Base-by-base conservation (phyloP, 768 basidiomycete genomes). In the Agrocybe pediades region DNA sequence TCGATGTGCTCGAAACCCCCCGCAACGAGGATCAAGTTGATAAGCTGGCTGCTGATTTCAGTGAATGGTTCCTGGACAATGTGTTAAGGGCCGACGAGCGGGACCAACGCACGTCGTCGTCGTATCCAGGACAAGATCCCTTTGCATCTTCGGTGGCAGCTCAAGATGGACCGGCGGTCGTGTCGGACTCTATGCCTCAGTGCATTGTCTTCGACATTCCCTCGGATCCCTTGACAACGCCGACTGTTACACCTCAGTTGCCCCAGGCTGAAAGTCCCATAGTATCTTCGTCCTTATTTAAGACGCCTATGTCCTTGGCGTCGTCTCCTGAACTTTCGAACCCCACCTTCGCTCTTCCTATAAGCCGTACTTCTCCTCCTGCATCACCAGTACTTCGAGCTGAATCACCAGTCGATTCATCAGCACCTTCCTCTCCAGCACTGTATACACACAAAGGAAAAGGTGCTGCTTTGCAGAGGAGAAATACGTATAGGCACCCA, bases 401-500 rank as follows among this genome's bases (percentile, higher is more conserved):
- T n/a, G n/a, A n/a, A n/a, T n/a, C n/a, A 30, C 33, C 9, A 20
- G 29, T 36, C 7, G 41, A n/a, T 41, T 20, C 41, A n/a, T 8
- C 44, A 9, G 26, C 9, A 23, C 11, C 48, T 17, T 20, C 41
- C 44, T 25, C 33, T n/a, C 36, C 24, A 2, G 19, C 42, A 36
- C 45, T 9, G 16, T 49, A 17, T 15, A 45, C 17, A 30, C 17
- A 21, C 21, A 46, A 5, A 11, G 26, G 27, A 30, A 44, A n/a
- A 15, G 42, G 6, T 41, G 17, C 20, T 40, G 25, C 15, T 16
- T 27, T n/a, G 36, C 49, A 15, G 53, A 49, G 45, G 50, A 36
- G n/a, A 11, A 36, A 30, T 19, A 59, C 57, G 23, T 62, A 57
- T 13, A 59, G 57, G 36, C 59, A 62, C 40, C 57, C 59, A 50